Evolutionary conservation across 768 basidiomycete genomes (phyloP).

Genomic region (Cubamyces lactineus): DNA sequence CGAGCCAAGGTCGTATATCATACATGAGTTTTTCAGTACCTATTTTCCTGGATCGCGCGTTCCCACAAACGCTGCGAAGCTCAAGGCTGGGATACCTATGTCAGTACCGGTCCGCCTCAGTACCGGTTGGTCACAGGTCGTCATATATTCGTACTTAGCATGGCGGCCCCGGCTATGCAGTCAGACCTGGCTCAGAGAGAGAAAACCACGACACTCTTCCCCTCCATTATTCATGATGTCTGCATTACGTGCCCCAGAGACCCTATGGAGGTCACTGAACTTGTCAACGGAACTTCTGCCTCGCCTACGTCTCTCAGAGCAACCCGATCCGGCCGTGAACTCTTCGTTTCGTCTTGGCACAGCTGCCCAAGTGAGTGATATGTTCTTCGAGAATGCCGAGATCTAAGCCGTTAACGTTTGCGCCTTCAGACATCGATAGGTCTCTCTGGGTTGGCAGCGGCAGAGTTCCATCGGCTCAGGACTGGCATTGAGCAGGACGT

Average conservation of each 20-base stretch:
- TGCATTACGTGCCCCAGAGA: constrained; percentile 6
- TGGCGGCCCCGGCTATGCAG: not conserved
- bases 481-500: constrained; percentile 53
- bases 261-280: constrained; percentile 45
- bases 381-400: not conserved
- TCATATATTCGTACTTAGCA: not conserved
- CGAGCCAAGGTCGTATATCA: too few species aligned
- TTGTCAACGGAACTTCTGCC: constrained; percentile 44
- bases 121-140: not conserved
- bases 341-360: constrained; percentile 59
- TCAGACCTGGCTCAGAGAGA: too few species aligned
- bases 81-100: not conserved
- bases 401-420: not conserved
- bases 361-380: constrained; percentile 50
- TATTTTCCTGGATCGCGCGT: not conserved
- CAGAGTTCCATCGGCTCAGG: constrained; percentile 50
- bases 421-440: constrained; percentile 46
- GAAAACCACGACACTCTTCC: too few species aligned
- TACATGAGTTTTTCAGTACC: too few species aligned
- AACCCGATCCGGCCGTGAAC: constrained; percentile 48
- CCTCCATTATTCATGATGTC: not conserved
- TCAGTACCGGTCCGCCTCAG: not conserved
- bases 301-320: constrained; percentile 40
- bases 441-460: constrained; percentile 55
- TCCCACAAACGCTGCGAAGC: not conserved